Percentiles rank a stretch among this genome's conserved stretches.
Evolutionary conservation across 2,329 filamentous ascomycete species (phyloP).

Genomic region (Talaromyces sp.): DNA sequence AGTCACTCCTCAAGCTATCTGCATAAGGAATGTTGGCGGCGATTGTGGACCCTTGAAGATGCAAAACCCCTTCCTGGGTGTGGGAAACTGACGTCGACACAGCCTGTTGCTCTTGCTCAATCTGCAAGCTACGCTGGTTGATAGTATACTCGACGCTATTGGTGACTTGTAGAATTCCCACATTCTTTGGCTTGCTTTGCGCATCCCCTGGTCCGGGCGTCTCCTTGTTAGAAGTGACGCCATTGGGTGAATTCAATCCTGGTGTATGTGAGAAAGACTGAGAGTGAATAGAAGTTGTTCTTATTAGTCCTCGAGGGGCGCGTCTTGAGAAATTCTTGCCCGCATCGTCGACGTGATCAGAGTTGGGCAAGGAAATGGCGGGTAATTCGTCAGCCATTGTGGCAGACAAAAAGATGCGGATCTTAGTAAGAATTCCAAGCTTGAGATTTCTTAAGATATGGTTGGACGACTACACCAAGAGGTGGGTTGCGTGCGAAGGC

Average conservation of each 20-base stretch:
- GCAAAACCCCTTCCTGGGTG: constrained; percentile 30
- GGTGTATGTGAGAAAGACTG: constrained; percentile 26
- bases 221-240: constrained; percentile 22
- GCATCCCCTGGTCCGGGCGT: constrained; percentile 24
- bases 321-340: constrained; percentile 10
- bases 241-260: constrained; percentile 25
- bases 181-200: constrained; percentile 37
- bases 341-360: constrained; percentile 1
- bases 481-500: constrained; percentile 6
- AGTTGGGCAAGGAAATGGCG: background rate
- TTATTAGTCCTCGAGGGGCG: constrained; percentile 2
- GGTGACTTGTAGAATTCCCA: constrained; percentile 33
- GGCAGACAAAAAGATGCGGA: background rate
- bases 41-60: constrained; percentile 32
- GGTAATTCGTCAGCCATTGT: constrained; percentile 10
- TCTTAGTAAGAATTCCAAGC: constrained; percentile 8
- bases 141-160: constrained; percentile 36
- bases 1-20: constrained; percentile 25
- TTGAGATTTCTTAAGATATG: constrained; percentile 1
- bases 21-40: constrained; percentile 36
- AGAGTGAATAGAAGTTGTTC: constrained; percentile 7
- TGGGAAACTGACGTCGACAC: constrained; percentile 27
- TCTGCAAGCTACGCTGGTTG: constrained; percentile 23
- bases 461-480: constrained; percentile 13
- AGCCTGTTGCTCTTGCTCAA: constrained; percentile 19